phyloP scores from a whole-genome alignment of 192 early-diverging fungal genomes.

The Chytriomyces sp. region DNA sequence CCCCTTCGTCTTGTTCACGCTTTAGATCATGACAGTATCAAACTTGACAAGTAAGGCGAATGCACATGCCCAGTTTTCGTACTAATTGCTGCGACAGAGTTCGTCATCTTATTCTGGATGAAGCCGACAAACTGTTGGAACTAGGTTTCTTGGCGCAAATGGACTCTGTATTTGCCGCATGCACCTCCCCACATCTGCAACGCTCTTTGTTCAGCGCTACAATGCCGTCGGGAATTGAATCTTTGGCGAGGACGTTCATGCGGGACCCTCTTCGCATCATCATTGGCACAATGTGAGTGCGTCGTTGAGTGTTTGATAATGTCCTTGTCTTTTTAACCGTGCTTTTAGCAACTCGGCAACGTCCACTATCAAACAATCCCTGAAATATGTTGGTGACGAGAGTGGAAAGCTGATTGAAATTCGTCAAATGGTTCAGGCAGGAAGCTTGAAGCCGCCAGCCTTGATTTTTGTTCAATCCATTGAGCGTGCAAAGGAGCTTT shows the following conservation, averaged over 20 bases:
- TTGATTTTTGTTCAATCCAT: constrained; percentile 97
- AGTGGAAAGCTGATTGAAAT: constrained; percentile 92
- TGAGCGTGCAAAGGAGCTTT: constrained; percentile 94
- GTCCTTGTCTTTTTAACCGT: background rate
- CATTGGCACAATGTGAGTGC: constrained; percentile 74
- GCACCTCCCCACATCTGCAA: constrained; percentile 70
- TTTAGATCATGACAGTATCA: constrained; percentile 75
- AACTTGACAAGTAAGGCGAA: constrained; percentile 62
- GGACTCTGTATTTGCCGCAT: constrained; percentile 68
- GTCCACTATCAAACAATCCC: constrained; percentile 83
- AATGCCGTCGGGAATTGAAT: constrained; percentile 85
- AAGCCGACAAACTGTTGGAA: constrained; percentile 96
- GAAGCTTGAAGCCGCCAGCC: constrained; percentile 86
- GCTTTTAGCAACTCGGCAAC: constrained; percentile 80
- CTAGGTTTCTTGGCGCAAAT: constrained; percentile 73
- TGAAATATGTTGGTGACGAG: constrained; percentile 91
- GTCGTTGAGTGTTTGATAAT: background rate
- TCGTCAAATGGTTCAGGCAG: constrained; percentile 76
- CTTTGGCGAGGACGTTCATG: constrained; percentile 93
- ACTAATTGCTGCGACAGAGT: constrained; percentile 67
- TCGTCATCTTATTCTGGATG: constrained; percentile 92
- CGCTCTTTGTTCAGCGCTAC: constrained; percentile 94
- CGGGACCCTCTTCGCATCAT: constrained; percentile 83
- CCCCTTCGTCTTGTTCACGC: constrained; percentile 90
- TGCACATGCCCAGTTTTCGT: constrained; percentile 50